Base-by-base conservation (phyloP, 441 rosid species). In the Erodium moschatum region DNA sequence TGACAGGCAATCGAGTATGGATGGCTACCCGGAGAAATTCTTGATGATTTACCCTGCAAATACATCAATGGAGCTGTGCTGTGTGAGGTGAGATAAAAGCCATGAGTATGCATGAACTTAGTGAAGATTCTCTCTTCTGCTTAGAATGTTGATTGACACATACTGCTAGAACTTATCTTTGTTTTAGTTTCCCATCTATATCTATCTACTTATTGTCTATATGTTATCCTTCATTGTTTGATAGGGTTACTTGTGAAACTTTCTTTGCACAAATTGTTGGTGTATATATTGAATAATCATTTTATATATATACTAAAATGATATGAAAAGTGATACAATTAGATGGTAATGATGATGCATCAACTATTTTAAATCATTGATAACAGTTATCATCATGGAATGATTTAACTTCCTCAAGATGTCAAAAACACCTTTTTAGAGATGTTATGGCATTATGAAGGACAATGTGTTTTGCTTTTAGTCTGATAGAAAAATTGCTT, bases 81-180 rank as follows among this genome's bases (percentile, higher is more conserved):
- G 15, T 77, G 81, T 69, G 81, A 77, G 81, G 81, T 77, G 73
- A 74, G 75, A 31, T 72, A 19, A 77, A 69, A 69, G 31, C 19
- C 63, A 7, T 44, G 21, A 58, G 2, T 58, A 58, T 5, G 31
- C 8, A 58, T 24, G 65, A 61, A 61, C 65, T 61, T 21, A 2
- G 2, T 21, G 35, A 61, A 21, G 13, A 19, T 58, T 58, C 29
- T 8, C 20, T 13, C 13, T 19, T 6, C 29, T 20, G 20, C 60
- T 52, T 56, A 2, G 12, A 19, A 18, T 56, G 24, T 16, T 56
- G 62, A 56, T 6, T 18, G 24, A 19, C 18, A 54, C 18, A 19
- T 54, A 54, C 24, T 54, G 58, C 58, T 50, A 50, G 19, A 50
- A 50, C 19, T 5, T 15, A 50, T 50, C 18, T 50, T 50, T 50